Conservation (phyloP, 75 land plant species). For the Pinus tabuliformis region DNA sequence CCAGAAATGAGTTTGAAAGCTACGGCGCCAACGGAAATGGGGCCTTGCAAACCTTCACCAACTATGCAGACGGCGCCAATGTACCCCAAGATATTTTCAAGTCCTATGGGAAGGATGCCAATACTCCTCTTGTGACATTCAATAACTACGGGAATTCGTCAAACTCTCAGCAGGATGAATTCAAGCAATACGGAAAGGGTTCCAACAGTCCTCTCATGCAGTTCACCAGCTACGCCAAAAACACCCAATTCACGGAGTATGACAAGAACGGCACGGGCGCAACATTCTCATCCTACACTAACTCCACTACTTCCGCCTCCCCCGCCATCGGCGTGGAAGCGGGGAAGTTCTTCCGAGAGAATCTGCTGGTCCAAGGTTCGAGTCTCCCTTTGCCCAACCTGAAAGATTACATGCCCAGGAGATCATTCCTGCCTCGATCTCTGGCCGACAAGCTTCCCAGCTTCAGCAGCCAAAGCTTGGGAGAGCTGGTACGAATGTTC, state of each 20-base stretch:
- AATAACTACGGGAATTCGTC: background rate
- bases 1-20: too few species aligned
- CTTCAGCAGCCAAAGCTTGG: background rate
- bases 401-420: background rate
- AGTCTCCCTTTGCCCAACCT: conserved; percentile 16
- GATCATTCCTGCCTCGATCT: background rate
- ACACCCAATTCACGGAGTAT: conserved; percentile 23
- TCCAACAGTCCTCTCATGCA: background rate
- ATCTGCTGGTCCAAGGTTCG: conserved; percentile 8
- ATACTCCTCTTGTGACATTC: background rate
- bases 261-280: conserved; percentile 12
- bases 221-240: background rate
- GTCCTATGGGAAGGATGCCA: conserved; percentile 13
- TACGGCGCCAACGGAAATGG: conserved; percentile 3
- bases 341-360: conserved; percentile 46
- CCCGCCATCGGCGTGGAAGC: conserved; percentile 12
- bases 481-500: conserved; percentile 5
- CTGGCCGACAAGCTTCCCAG: conserved; percentile 14
- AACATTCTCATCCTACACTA: background rate
- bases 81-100: conserved; percentile 6
- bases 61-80: conserved; percentile 2
- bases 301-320: background rate
- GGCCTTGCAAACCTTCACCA: conserved; percentile 13
- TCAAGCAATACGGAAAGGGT: background rate
- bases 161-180: background rate